Percentiles rank a stretch among this genome's conserved stretches.
Conservation (phyloP, 2,329 filamentous ascomycete species). For the Pyrenochaeta sp. region DNA sequence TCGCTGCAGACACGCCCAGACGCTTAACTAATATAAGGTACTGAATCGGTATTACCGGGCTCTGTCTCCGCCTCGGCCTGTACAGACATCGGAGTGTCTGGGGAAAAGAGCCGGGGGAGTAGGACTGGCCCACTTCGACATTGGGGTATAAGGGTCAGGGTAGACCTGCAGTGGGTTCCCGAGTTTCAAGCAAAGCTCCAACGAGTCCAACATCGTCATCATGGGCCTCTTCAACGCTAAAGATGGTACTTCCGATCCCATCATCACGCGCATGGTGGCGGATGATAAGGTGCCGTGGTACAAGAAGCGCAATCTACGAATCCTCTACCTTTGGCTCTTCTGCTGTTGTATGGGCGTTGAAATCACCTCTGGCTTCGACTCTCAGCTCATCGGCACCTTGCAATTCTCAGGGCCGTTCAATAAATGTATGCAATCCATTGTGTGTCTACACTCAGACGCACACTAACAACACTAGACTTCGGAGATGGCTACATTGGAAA, state of each 20-base stretch:
- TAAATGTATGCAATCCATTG: slow-evolving; percentile 29
- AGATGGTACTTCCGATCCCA: slow-evolving; percentile 48
- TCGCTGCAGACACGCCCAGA: slow-evolving; percentile 25
- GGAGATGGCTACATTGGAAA: slow-evolving; percentile 35
- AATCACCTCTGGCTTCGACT: slow-evolving; percentile 50
- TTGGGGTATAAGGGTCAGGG: slow-evolving; percentile 33
- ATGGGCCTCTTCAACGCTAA: slow-evolving; percentile 37
- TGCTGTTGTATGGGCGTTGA: slow-evolving; percentile 50
- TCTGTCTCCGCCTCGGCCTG: slow-evolving; percentile 29
- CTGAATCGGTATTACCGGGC: slow-evolving; percentile 37
- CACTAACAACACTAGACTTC: slow-evolving; percentile 35
- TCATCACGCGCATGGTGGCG: slow-evolving; percentile 54
- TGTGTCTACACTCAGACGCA: no score
- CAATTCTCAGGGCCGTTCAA: slow-evolving; percentile 47
- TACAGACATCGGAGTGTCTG: slow-evolving; percentile 24
- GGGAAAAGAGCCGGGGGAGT: slow-evolving; percentile 35
- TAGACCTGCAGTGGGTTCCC: slow-evolving; percentile 13
- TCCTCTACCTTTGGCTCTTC: slow-evolving; percentile 51
- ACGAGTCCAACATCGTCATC: slow-evolving; percentile 21
- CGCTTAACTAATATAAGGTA: slow-evolving; percentile 31
- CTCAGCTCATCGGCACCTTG: slow-evolving; percentile 48
- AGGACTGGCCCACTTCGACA: background rate
- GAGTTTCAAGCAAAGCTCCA: slow-evolving; percentile 17
- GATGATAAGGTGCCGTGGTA: slow-evolving; percentile 55
- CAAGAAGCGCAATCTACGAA: slow-evolving; percentile 50